Evolutionary conservation across 1,284 basidiomycete genomes (phyloP), one percentile per base, ranked within the genome.

Genomic region (Sporisorium sorghi): DNA sequence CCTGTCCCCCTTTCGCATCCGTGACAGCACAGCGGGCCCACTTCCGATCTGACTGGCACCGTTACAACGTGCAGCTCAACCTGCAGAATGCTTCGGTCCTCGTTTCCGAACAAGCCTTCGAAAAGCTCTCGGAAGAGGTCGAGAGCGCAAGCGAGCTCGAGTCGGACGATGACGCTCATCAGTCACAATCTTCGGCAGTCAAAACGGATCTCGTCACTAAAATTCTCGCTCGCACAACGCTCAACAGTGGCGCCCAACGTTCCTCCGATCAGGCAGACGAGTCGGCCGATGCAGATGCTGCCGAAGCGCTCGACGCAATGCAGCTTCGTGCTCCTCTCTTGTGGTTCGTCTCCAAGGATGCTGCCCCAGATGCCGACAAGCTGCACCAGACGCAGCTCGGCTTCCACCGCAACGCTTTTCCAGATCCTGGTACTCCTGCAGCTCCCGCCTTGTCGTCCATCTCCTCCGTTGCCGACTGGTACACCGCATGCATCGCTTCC

Each of bases 41-140:
- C 85, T 97, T 93, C 84, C 90, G 91, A 79, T 93, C 93, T 28
- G 95, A 98, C 85, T 98, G 96, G 96, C 96, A 99, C 88, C 89
- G 94, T 56, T 98, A 97, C 86, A 99, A 99, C 83, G 92, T 95
- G 69, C 97, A 96, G 85, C 65, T 81, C 30, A 68, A 59, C 39
- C 55, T 74, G 3, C 68, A 70, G 37, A 62, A 58, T 17, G 49
- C 23, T 15, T 44, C 51, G 2, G 30, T 65, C 4, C 66, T 76
- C 1, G 70, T 74, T n/a, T 58, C 64, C 0, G 63, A 67, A 28
- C 43, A 66, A 19, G 60, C 65, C 8, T 81, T 77, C 23, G 76
- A 75, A 23, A 60, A 61, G 53, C 71, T 73, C 26, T 69, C 58
- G 5, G 79, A 78, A 42, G 73, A 76, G 24, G 55, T 77, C 23